These are phyloP conservation scores for Rhazya stricta DNA, from an alignment of 257 asterid genomes.

Conservation along the genomic window DNA sequence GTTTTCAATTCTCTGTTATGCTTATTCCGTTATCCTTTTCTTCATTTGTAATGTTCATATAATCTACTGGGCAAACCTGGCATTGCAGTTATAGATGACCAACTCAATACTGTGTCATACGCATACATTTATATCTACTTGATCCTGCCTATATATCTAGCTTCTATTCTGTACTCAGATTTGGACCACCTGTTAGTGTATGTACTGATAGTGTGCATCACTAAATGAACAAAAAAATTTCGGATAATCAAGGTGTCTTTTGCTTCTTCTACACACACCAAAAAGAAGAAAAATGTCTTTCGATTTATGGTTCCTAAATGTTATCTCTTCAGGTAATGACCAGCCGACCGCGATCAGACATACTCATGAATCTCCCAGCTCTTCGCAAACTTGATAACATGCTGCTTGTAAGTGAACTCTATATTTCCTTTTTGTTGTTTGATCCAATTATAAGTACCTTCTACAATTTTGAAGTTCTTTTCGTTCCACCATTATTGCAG, in stretches of 20 bases:
- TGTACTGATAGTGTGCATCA: neutral
- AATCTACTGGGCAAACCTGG: neutral
- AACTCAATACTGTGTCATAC: neutral
- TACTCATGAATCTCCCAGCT: conserved; percentile 79
- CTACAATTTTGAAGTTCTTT: neutral
- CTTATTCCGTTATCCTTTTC: neutral
- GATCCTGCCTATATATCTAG: neutral
- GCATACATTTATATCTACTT: neutral
- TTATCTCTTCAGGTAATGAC: conserved; percentile 65
- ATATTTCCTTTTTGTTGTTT: neutral
- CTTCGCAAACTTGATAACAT: conserved; percentile 86
- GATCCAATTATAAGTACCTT: neutral
- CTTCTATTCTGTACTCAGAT: neutral
- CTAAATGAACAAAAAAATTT: no score
- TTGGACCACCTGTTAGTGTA: neutral
- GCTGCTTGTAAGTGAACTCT: conserved; percentile 64
- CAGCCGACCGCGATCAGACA: conserved; percentile 67
- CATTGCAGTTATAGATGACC: neutral
- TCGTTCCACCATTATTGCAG: conserved; percentile 27
- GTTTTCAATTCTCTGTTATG: conserved; percentile 2
- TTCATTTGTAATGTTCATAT: neutral
- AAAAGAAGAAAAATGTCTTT: neutral
- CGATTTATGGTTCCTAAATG: conserved; percentile 1
- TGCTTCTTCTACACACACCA: neutral
- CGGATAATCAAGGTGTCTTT: neutral